Evolutionary conservation across 495 filamentous ascomycete genomes (phyloP), one percentile per base, ranked within the genome.

Genomic region (Penicillium steckii): DNA sequence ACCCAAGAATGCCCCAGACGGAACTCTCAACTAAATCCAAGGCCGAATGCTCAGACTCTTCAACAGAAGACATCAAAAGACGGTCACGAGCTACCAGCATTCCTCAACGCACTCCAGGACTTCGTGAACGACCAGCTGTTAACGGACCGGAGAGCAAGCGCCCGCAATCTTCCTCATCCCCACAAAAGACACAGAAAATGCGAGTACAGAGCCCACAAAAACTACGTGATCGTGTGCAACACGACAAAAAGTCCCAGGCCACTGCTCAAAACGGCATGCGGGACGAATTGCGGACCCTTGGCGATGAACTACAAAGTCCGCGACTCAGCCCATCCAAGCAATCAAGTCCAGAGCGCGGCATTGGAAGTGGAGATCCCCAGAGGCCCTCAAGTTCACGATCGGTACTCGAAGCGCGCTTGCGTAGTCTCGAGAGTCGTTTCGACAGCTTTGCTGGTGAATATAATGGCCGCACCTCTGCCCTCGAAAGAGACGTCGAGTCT

Each of bases 181-280:
- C 68, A 8, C 70, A 73, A 30, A 73, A 66, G 48, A 71, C 78
- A 27, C 81, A 81, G 56, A 94, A 87, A 59, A 75, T 95, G 49
- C 87, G 90, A 42, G 83, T 96, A 68, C 92, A 95, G 68, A 92
- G 87, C 37, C 89, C 93, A 0, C 90, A 95, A 57, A 97, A 95
- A 73, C 82, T 97, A 26, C 89, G 94, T 38, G 90, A 97, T 68
- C 88, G 92, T 44, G 79, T 96, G 7, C 85, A 90, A 50, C 83
- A 79, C 44, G 91, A 97, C 62, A 88, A 90, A 62, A 85, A 79
- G 41, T 80, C 85, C 2, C 82, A 94, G 23, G 79, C 78, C 24
- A 77, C 82, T n/a, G 80, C 84, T 1, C 87, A 91, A 51, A 70
- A 78, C 18, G 81, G 78, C 2, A 66, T 97, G 13, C 82, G 87